Evolutionary conservation across 1,284 basidiomycete species (phyloP).

Genomic region (Trametes pubescens): DNA sequence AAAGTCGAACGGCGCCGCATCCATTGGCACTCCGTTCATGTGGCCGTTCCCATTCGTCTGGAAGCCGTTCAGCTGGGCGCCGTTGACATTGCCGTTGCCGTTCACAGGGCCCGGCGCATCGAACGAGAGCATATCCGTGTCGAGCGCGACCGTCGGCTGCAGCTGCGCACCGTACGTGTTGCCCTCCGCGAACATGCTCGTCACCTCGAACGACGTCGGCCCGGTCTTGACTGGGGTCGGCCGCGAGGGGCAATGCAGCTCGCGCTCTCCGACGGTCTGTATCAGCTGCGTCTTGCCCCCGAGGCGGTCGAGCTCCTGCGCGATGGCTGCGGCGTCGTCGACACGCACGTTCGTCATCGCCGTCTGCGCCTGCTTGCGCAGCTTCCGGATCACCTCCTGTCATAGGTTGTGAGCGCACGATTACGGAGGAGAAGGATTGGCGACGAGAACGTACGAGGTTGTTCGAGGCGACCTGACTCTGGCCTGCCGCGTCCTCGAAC

Average conservation of each 20-base stretch:
- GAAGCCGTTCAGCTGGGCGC: constrained; percentile 2
- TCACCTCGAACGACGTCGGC: constrained; percentile 22
- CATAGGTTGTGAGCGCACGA: neutral
- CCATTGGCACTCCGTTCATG: neutral
- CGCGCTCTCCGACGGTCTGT: constrained; percentile 28
- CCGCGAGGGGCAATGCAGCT: constrained; percentile 13
- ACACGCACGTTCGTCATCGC: constrained; percentile 48
- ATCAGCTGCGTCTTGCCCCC: constrained; percentile 62
- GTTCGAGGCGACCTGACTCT: constrained; percentile 56
- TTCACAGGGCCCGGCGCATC: constrained; percentile 15
- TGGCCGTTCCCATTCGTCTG: neutral
- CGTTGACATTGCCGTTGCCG: constrained; percentile 8
- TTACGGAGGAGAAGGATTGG: neutral
- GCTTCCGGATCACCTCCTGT: constrained; percentile 58
- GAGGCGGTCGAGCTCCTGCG: constrained; percentile 67
- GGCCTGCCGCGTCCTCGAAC: constrained; percentile 58
- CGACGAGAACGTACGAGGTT: constrained; percentile 52
- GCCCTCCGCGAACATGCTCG: constrained; percentile 20
- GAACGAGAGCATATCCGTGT: constrained; percentile 47
- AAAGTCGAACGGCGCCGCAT: neutral
- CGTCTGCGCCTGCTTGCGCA: constrained; percentile 63
- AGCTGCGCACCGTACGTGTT: constrained; percentile 32
- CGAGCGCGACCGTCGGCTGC: constrained; percentile 48
- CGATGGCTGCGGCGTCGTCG: constrained; percentile 41
- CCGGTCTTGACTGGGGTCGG: neutral